A percentile compares a stretch with the other conserved stretches of the same genome.
phyloP scores from a whole-genome alignment of 495 filamentous ascomycete species.

The Annulohypoxylon bovei region DNA sequence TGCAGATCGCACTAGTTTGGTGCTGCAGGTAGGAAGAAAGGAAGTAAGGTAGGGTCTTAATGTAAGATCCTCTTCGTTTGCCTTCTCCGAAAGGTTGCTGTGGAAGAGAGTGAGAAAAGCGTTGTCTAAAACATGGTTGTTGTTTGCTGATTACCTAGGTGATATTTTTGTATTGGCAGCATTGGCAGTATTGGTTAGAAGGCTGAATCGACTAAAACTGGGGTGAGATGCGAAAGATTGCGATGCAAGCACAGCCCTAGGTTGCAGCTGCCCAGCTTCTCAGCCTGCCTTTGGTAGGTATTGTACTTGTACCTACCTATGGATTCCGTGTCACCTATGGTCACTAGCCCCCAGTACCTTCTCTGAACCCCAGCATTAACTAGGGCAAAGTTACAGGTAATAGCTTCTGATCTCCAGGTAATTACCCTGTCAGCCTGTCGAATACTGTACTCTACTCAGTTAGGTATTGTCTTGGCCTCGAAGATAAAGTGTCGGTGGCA shows the following conservation, averaged over 20 bases:
- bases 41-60: slow-evolving; percentile 4
- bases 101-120: neutral
- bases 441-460: neutral
- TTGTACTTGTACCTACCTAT: slow-evolving; percentile 4
- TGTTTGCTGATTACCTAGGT: slow-evolving; percentile 39
- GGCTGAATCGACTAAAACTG: slow-evolving; percentile 26
- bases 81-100: neutral
- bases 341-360: neutral
- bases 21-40: neutral
- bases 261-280: slow-evolving; percentile 16
- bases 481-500: neutral
- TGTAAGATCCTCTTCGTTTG: slow-evolving; percentile 19
- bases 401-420: neutral
- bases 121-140: slow-evolving; percentile 29
- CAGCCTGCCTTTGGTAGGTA: too few relatives aligned
- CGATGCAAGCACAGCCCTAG: slow-evolving; percentile 39
- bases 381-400: neutral
- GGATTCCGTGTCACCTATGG: neutral
- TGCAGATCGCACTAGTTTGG: slow-evolving; percentile 10
- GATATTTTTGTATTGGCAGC: slow-evolving; percentile 10
- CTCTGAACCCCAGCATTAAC: neutral
- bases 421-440: neutral
- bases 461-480: neutral
- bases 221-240: slow-evolving; percentile 36
- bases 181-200: slow-evolving; percentile 14